phyloP scores from a whole-genome alignment of 1,284 basidiomycete genomes.

The Moniliophthora roreri region DNA sequence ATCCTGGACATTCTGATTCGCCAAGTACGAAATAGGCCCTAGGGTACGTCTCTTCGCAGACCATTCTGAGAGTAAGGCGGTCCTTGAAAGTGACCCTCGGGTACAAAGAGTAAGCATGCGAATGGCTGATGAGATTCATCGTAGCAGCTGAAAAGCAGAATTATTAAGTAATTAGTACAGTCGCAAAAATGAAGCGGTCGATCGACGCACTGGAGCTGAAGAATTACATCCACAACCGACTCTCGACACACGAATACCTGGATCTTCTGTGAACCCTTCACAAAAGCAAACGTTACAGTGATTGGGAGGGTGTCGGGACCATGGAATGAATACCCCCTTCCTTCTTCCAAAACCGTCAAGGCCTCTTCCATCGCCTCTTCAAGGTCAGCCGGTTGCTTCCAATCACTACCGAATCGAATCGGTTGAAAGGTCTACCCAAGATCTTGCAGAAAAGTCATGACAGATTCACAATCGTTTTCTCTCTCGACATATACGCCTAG shows the following conservation, averaged over 20 bases:
- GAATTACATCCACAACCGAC: not conserved
- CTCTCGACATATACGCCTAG: not conserved
- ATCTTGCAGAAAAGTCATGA: not conserved
- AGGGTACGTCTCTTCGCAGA: not conserved
- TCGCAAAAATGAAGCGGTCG: not conserved
- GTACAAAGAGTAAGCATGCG: not conserved
- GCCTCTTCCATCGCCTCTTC: too few species aligned
- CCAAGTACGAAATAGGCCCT: too few species aligned
- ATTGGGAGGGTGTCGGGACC: not conserved
- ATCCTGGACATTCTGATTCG: not conserved
- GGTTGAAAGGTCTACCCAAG: not conserved
- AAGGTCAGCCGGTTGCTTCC: not conserved
- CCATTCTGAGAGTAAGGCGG: not conserved
- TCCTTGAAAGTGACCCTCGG: not conserved
- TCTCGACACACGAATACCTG: not conserved
- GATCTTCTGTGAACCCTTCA: too few species aligned
- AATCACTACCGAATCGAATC: not conserved
- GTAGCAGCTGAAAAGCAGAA: not conserved
- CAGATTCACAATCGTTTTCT: not conserved
- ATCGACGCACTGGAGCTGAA: not conserved
- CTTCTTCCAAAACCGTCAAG: too few species aligned
- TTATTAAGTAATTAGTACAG: too few species aligned
- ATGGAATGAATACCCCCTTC: not conserved
- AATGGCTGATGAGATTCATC: not conserved
- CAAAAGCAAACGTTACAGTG: not conserved